phyloP scores from a whole-genome alignment of 2,329 filamentous ascomycete species.

The Nigrospora osmanthi region DNA sequence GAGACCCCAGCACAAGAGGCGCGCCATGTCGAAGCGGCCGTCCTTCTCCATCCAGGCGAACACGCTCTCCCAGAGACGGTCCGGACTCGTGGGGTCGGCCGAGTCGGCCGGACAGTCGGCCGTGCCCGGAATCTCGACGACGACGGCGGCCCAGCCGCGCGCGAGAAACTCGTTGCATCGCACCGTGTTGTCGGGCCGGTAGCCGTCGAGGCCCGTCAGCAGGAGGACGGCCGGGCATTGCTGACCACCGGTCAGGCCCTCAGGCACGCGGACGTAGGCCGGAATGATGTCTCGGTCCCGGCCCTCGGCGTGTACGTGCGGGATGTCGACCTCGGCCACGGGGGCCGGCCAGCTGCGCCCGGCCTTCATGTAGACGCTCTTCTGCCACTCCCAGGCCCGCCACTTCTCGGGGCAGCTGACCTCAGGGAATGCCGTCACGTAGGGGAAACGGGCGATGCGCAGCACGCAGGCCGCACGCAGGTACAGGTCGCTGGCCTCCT shows the following conservation, averaged over 20 bases:
- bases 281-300: constrained; percentile 51
- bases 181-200: constrained; percentile 54
- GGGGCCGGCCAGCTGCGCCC: constrained; percentile 45
- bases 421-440: constrained; percentile 31
- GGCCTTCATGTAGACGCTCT: constrained; percentile 53
- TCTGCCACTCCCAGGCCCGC: constrained; percentile 58
- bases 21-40: constrained; percentile 44
- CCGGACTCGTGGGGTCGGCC: constrained; percentile 48
- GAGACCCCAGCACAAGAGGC: constrained; percentile 56
- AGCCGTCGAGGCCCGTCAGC: constrained; percentile 55
- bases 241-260: constrained; percentile 9
- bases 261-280: constrained; percentile 56
- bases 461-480: constrained; percentile 67
- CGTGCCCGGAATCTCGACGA: constrained; percentile 59
- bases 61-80: constrained; percentile 55
- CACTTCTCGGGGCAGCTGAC: constrained; percentile 41
- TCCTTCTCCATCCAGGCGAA: constrained; percentile 48
- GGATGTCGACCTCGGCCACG: constrained; percentile 53
- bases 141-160: constrained; percentile 55
- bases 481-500: constrained; percentile 53
- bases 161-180: constrained; percentile 53
- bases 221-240: constrained; percentile 43
- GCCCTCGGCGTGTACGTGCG: constrained; percentile 41
- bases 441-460: constrained; percentile 65
- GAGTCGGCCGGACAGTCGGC: constrained; percentile 60